Base-by-base conservation (phyloP, 2,329 filamentous ascomycete genomes). In the Aspergillus nomiae region DNA sequence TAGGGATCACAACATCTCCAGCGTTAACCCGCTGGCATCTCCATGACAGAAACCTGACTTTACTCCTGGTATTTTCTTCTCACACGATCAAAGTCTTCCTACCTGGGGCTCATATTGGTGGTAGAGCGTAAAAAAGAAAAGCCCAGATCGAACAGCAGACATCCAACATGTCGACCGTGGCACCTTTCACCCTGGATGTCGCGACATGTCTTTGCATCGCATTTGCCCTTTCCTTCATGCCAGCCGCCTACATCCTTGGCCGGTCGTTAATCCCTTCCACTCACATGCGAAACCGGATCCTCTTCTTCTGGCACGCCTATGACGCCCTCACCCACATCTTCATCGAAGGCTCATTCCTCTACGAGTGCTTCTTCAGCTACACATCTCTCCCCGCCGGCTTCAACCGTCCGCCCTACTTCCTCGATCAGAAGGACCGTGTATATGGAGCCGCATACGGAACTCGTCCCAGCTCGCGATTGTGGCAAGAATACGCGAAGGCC, bases 241-340 rank as follows among this genome's bases (percentile, higher is more conserved):
- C 80, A 28, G 74, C 81, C 59, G 85, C 86, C 55, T 86, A 85
- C 72, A 32, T 79, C 34, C 76, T 82, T 58, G 85, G 84, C 48
- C 70, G 78, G 21, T 70, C 72, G 48, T 74, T 85, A 11, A 82
- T 90, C 30, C 86, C 89, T 4, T 74, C 79, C 21, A 73, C 82
- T 1, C 82, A 87, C 12, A 79, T 85, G 1, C 75, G 80, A 43
- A 86, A 88, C 61, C 92, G 93, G 65, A 81, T 91, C 74, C 88
- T 97, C 67, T 97, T 97, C 84, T 86, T 96, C 80, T 97, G 94
- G 94, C 94, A 97, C 81, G 86, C 92, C 43, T 96, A 96, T 80
- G 94, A 97, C 77, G 92, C 92, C 36, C 85, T 97, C 50, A 94
- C 94, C 73, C 95, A 99, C 82, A 88, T 96, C 78, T 83, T 92